These are phyloP conservation scores for Ophiostoma himal-ulmi DNA, from an alignment of 2,329 filamentous ascomycete species.

Conservation along the genomic window DNA sequence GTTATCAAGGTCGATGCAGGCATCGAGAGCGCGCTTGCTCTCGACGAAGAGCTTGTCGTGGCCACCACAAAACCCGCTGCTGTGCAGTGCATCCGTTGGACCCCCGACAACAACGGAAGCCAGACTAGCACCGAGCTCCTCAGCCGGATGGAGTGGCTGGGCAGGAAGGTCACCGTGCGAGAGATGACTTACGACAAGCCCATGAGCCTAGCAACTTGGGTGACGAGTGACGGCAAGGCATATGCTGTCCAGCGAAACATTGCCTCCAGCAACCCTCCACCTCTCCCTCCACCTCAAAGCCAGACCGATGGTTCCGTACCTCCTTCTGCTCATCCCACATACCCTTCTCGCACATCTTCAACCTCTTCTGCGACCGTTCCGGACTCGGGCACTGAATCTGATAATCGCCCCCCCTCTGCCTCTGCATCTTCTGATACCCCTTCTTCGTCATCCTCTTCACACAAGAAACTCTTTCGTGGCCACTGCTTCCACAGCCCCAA, in stretches of 20 bases:
- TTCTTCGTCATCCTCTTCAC: constrained; percentile 29
- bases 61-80: constrained; percentile 86
- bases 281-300: neutral
- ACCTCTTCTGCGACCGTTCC: neutral
- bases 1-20: constrained; percentile 97
- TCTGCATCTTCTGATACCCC: constrained; percentile 11
- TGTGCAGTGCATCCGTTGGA: constrained; percentile 96
- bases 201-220: constrained; percentile 93
- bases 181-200: constrained; percentile 93
- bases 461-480: constrained; percentile 73
- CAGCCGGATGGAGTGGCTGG: constrained; percentile 78
- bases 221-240: constrained; percentile 77
- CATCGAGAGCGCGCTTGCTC: constrained; percentile 76
- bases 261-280: neutral
- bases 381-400: neutral
- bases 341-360: neutral
- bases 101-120: constrained; percentile 69
- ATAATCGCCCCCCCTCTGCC: neutral
- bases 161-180: constrained; percentile 66
- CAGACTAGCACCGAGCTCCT: constrained; percentile 90
- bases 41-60: constrained; percentile 89
- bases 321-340: neutral
- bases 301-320: neutral
- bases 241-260: constrained; percentile 76
- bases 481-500: constrained; percentile 81